Percentiles rank a stretch among this genome's conserved stretches.
These are phyloP conservation scores for Pseudognaphalium luteoalbum DNA, from an alignment of 129 eudicot genomes.

Conservation along the genomic window DNA sequence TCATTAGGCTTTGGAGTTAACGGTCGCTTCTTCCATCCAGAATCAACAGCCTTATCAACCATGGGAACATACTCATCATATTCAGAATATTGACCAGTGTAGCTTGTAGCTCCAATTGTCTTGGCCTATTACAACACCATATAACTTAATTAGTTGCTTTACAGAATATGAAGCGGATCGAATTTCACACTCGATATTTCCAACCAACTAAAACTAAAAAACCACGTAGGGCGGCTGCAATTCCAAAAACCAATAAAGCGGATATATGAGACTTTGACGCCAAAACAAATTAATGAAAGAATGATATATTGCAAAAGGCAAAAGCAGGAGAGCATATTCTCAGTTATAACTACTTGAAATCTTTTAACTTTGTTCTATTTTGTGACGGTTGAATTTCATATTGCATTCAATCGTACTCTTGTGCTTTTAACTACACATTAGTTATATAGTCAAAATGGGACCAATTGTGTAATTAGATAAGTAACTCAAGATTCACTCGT, in stretches of 20 bases:
- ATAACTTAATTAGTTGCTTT: conserved; percentile 2
- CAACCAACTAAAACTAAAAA: conserved; percentile 23
- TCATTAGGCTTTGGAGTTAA: conserved; percentile 46
- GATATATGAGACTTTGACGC: neutral
- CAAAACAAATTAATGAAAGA: too few relatives aligned
- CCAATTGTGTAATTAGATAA: neutral
- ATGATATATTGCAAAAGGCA: neutral
- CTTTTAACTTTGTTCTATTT: neutral
- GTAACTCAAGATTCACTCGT: neutral
- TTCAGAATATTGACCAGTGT: conserved; percentile 59
- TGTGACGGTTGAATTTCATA: neutral
- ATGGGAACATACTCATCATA: conserved; percentile 94
- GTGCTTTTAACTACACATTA: neutral
- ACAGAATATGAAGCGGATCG: neutral
- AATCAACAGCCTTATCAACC: conserved; percentile 96
- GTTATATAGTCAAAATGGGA: neutral
- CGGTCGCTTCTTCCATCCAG: conserved; percentile 76
- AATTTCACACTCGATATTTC: neutral
- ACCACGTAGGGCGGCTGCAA: neutral
- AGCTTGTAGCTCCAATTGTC: conserved; percentile 57
- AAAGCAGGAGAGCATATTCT: neutral
- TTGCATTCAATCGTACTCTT: neutral
- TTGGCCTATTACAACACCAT: conserved; percentile 54
- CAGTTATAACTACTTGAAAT: neutral
- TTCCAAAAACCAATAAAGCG: neutral